Evolutionary conservation across 306 rosid genomes (phyloP).

Genomic region (Biancaea sappan): DNA sequence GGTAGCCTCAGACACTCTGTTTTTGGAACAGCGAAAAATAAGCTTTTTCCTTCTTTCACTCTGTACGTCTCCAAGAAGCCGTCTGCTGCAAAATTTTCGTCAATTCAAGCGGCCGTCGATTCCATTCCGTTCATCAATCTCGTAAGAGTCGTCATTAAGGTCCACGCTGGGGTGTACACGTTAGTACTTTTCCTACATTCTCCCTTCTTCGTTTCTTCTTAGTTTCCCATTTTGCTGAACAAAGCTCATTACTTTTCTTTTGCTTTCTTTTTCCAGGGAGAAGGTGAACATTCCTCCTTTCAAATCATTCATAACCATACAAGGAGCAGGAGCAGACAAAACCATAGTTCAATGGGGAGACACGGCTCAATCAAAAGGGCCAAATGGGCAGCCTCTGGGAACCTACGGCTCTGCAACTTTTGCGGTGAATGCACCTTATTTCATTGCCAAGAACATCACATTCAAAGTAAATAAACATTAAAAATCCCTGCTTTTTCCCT

Average conservation of each 20-base stretch:
- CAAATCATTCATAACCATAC: constrained; percentile 81
- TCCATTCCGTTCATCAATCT: constrained; percentile 83
- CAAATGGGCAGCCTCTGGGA: constrained; percentile 76
- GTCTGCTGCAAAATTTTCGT: constrained; percentile 60
- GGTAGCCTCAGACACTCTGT: constrained; percentile 79
- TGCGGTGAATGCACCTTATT: constrained; percentile 87
- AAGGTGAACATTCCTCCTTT: constrained; percentile 79
- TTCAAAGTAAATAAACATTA: constrained; percentile 56
- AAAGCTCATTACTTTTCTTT: background rate
- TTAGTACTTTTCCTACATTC: constrained; percentile 44
- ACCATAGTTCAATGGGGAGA: constrained; percentile 98
- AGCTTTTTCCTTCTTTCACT: constrained; percentile 81
- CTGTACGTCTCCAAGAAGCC: constrained; percentile 68
- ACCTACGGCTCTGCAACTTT: constrained; percentile 89
- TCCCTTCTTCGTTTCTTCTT: background rate
- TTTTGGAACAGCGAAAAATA: constrained; percentile 71
- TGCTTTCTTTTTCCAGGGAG: constrained; percentile 57
- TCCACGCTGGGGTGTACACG: constrained; percentile 94
- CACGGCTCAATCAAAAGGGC: constrained; percentile 86
- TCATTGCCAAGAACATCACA: constrained; percentile 93
- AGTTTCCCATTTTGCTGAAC: background rate
- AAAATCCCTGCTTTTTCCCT: background rate
- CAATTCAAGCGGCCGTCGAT: constrained; percentile 86
- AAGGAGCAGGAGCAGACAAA: constrained; percentile 90
- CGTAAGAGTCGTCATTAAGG: constrained; percentile 87